phyloP scores from a whole-genome alignment of 2,329 filamentous ascomycete species.

The Coccinonectria pachysandricola region DNA sequence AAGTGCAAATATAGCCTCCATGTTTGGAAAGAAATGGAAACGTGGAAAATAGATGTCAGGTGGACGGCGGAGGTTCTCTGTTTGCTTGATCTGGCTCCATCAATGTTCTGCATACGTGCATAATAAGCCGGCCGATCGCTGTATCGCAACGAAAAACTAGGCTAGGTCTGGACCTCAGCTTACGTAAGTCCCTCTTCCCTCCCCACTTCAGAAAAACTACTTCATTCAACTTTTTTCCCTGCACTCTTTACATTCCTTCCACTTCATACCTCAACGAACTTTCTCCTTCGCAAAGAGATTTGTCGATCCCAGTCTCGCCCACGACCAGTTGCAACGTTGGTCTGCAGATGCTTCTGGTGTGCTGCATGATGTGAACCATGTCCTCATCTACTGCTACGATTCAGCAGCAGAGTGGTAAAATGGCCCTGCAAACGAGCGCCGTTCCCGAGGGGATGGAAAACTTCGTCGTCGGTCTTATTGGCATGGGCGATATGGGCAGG shows the following conservation, averaged over 20 bases:
- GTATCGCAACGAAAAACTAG: slow-evolving; percentile 8
- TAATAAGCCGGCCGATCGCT: slow-evolving; percentile 18
- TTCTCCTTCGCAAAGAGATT: too few relatives aligned
- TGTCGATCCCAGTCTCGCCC: too few relatives aligned
- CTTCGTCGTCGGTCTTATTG: slow-evolving; percentile 85
- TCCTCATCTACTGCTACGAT: slow-evolving; percentile 14
- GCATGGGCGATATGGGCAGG: slow-evolving; percentile 99
- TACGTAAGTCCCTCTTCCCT: slow-evolving; percentile 10
- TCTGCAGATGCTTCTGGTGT: too few relatives aligned
- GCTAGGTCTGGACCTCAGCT: slow-evolving; percentile 1
- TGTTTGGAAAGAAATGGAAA: slow-evolving; percentile 7
- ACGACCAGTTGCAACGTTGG: too few relatives aligned
- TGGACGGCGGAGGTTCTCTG: too few relatives aligned
- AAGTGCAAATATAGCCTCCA: slow-evolving; percentile 53
- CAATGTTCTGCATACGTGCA: slow-evolving; percentile 16
- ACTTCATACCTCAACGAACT: slow-evolving; percentile 8
- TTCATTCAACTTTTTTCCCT: slow-evolving; percentile 15
- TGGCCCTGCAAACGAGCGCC: slow-evolving; percentile 17
- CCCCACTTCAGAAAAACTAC: slow-evolving; percentile 14
- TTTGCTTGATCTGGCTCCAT: too few relatives aligned
- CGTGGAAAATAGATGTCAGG: slow-evolving; percentile 4
- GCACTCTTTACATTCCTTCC: slow-evolving; percentile 5
- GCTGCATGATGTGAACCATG: slow-evolving; percentile 19
- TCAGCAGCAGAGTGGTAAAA: slow-evolving; percentile 18
- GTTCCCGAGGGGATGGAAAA: slow-evolving; percentile 45